These are phyloP conservation scores for Bauhinia variegata DNA, from an alignment of 306 rosid species.

Conservation along the genomic window DNA sequence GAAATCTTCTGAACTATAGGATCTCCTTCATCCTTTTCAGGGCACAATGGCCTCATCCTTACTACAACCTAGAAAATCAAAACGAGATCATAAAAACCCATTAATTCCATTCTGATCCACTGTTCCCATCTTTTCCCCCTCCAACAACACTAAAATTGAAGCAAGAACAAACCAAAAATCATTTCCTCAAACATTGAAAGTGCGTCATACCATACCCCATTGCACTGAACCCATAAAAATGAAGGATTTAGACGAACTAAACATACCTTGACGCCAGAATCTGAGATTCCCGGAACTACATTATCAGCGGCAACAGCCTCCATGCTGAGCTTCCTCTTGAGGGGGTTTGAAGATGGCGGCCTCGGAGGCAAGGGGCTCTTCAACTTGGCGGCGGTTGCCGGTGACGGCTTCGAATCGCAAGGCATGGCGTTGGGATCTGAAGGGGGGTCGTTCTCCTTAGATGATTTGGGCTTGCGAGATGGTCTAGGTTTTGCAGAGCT, in stretches of 20 bases:
- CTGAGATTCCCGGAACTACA: conserved; percentile 53
- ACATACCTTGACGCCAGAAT: conserved; percentile 91
- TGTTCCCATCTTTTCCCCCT: no score
- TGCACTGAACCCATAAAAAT: neutral
- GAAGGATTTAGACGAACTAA: neutral
- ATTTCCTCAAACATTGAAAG: neutral
- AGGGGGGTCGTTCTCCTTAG: conserved; percentile 84
- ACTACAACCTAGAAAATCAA: conserved; percentile 66
- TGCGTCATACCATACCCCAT: neutral
- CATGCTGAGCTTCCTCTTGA: conserved; percentile 79
- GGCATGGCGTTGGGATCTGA: conserved; percentile 57
- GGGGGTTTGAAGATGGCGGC: conserved; percentile 87
- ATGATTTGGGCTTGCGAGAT: conserved; percentile 59
- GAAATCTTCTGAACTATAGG: conserved; percentile 78
- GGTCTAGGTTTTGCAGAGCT: conserved; percentile 53
- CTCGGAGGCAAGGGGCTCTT: conserved; percentile 86
- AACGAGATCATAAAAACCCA: neutral
- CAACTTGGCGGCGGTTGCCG: conserved; percentile 51
- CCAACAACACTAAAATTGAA: no score
- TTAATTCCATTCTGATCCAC: neutral
- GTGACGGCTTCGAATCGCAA: conserved; percentile 57
- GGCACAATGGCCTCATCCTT: conserved; percentile 74
- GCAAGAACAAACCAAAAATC: neutral
- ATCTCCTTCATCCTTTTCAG: conserved; percentile 80
- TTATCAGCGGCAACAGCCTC: conserved; percentile 54